Evolutionary conservation across 2,329 filamentous ascomycete species (phyloP), one percentile per base, ranked within the genome.

Genomic region (Aschersonia sp.): DNA sequence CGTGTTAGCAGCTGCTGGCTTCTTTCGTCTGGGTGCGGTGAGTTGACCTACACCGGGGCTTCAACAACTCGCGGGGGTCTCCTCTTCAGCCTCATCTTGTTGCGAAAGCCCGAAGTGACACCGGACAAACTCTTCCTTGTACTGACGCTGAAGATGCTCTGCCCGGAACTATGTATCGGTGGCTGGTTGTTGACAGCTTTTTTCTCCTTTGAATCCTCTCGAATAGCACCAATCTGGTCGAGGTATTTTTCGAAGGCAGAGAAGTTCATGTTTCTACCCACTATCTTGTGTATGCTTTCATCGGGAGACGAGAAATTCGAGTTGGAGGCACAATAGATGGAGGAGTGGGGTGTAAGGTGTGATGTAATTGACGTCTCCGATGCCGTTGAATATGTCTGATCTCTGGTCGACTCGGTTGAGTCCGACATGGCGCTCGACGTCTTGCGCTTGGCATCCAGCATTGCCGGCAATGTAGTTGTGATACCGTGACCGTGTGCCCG

Each of bases 191-290:
- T 63, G 47, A 63, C 53, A 42, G 68, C 62, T 47, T 67, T 70
- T 44, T 67, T 63, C 50, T 9, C 8, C 8, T 12, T 12, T 9
- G 35, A 9, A 8, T 70, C 68, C 51, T 65, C 63, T 37, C 68
- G 59, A 40, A 65, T 65, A 6, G 66, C 64, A 47, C 70, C 66
- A 32, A 72, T 52, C 42, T 71, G 63, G 14, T 65, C 59, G 39
- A 78, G 55, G 50, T 74, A 76, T 50, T 64, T 68, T 33, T 78
- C 73, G 54, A 78, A 78, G 32, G 68, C 66, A 6, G 65, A 61
- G 52, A 78, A 76, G 48, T 60, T 71, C 30, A 72, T 57, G 37
- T 57, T 64, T 50, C 64, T 67, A 39, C 65, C 64, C 47, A 64
- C 56, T 48, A 54, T 56, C 45, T 46, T 31, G 42, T 42, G 33